Evolutionary conservation across 257 asterid genomes (phyloP), one percentile per base, ranked within the genome.

Genomic region (Solanum chaucha): DNA sequence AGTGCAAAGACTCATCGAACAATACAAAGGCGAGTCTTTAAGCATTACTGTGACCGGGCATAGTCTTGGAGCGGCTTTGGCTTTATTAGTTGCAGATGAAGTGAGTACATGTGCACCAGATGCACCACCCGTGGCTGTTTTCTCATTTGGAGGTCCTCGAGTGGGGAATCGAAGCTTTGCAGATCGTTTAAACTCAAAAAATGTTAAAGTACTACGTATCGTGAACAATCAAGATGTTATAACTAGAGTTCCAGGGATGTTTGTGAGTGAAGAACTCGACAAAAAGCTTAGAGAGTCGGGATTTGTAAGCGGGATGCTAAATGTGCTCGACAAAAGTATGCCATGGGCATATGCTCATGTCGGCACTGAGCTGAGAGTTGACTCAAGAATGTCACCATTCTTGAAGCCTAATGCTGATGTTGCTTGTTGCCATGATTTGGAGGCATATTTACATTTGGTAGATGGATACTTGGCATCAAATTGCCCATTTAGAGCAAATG

Each of bases 301-400:
- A 1, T 4, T 77, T 77, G 93, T 90, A 0, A 89, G 86, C 3
- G 88, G 73, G 36, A 7, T 93, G 28, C 91, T 95, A 5, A 86
- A 94, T 12, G 87, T 85, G 6, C 88, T 96, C 5, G 98, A 95
- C 81, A 88, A 89, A 3, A 92, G 67, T 44, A 91, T 96, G 96
- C 98, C 99, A 22, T 96, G 99, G 99, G 95, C 98, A 28, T 96
- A 96, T 10, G 87, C 97, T 0, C 99, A 96, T 10, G 99, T 93
- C 0, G 99, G 99, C 17, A 91, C 91, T 0, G 99, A 94, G 12
- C 19, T 96, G 13, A 90, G 92, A 44, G 93, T 96, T 0, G 99
- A 96, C 44, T 93, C 98, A 0, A 95, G 89, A 38, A 93, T 93
- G 99, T 96, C 99, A 2, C 98, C 99, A 0, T 94, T 88, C 48